Evolutionary conservation across 1,139 yeast genomes (phyloP).

Genomic region (Debaryomycetaceae sp.): DNA sequence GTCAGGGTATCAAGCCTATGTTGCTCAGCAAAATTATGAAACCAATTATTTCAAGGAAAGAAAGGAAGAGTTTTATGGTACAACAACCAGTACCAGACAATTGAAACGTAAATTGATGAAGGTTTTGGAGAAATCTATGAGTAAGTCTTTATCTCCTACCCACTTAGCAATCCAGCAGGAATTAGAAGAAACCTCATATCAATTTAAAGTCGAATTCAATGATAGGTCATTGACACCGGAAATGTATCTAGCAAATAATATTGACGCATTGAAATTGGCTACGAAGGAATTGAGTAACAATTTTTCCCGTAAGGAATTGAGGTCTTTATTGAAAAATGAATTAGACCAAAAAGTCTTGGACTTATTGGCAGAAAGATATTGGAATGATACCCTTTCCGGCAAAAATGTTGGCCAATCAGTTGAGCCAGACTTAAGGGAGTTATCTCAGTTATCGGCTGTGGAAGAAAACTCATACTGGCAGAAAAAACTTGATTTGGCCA

Average conservation of each 20-base stretch:
- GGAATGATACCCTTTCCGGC: slow-evolving; percentile 65
- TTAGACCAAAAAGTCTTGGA: slow-evolving; percentile 88
- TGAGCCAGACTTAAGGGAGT: slow-evolving; percentile 54
- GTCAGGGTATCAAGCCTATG: slow-evolving; percentile 45
- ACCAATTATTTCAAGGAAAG: slow-evolving; percentile 55
- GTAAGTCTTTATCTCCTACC: slow-evolving; percentile 83
- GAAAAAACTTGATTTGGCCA: slow-evolving; percentile 76
- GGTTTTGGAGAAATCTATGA: slow-evolving; percentile 89
- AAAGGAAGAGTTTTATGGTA: slow-evolving; percentile 57
- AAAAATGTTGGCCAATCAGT: slow-evolving; percentile 7
- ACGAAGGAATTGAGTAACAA: slow-evolving; percentile 82
- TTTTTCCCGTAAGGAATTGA: slow-evolving; percentile 80
- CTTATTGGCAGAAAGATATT: slow-evolving; percentile 82
- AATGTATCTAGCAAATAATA: slow-evolving; percentile 86
- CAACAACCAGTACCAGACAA: slow-evolving; percentile 73
- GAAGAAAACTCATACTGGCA: slow-evolving; percentile 85
- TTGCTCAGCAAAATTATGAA: slow-evolving; percentile 68
- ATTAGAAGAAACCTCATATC: slow-evolving; percentile 87
- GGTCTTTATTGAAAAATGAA: slow-evolving; percentile 74
- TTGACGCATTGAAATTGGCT: slow-evolving; percentile 81
- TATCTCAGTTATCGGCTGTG: slow-evolving; percentile 45
- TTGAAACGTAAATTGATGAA: slow-evolving; percentile 79
- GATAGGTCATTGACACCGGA: slow-evolving; percentile 93
- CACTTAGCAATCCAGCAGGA: slow-evolving; percentile 84
- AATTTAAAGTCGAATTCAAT: slow-evolving; percentile 93